phyloP scores from a whole-genome alignment of 2,329 filamentous ascomycete species.

The Hymenoscyphus fructigenus region DNA sequence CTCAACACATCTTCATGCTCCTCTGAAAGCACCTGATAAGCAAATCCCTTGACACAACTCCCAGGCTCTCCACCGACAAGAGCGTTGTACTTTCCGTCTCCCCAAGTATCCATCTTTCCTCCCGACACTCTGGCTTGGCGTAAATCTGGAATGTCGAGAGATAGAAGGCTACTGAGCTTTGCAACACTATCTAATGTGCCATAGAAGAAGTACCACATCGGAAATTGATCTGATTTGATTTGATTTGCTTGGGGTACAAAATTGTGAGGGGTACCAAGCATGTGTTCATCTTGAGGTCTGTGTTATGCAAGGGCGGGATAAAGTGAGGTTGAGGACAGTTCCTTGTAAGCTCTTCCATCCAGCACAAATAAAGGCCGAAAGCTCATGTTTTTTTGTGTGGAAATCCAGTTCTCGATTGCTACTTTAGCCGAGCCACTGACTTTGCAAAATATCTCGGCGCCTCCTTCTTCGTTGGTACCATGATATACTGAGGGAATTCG shows the following conservation, averaged over 20 bases:
- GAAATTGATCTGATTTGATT: too few species aligned
- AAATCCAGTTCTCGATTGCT: slow-evolving; percentile 21
- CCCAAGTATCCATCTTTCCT: slow-evolving; percentile 7
- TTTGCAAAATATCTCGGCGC: slow-evolving; percentile 27
- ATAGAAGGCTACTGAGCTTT: slow-evolving; percentile 37
- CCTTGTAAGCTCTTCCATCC: slow-evolving; percentile 30
- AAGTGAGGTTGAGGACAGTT: slow-evolving; percentile 23
- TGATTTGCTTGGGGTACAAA: not conserved
- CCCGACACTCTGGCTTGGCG: not conserved
- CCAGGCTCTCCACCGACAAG: not conserved
- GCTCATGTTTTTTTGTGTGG: slow-evolving; percentile 23
- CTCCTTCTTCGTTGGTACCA: slow-evolving; percentile 22
- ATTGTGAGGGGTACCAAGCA: slow-evolving; percentile 10
- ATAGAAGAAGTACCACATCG: slow-evolving; percentile 45
- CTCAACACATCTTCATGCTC: slow-evolving; percentile 8
- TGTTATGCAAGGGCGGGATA: slow-evolving; percentile 27
- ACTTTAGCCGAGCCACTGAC: slow-evolving; percentile 22
- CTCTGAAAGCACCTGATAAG: slow-evolving; percentile 7
- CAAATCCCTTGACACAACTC: not conserved
- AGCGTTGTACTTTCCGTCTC: slow-evolving; percentile 7
- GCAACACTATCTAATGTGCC: slow-evolving; percentile 37
- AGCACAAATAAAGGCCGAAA: slow-evolving; percentile 32
- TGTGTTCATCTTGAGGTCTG: slow-evolving; percentile 14
- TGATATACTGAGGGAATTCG: slow-evolving; percentile 17
- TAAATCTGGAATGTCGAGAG: slow-evolving; percentile 17